Evolutionary conservation across 2,329 filamentous ascomycete species (phyloP).

Genomic region (Fusarium avenaceum): DNA sequence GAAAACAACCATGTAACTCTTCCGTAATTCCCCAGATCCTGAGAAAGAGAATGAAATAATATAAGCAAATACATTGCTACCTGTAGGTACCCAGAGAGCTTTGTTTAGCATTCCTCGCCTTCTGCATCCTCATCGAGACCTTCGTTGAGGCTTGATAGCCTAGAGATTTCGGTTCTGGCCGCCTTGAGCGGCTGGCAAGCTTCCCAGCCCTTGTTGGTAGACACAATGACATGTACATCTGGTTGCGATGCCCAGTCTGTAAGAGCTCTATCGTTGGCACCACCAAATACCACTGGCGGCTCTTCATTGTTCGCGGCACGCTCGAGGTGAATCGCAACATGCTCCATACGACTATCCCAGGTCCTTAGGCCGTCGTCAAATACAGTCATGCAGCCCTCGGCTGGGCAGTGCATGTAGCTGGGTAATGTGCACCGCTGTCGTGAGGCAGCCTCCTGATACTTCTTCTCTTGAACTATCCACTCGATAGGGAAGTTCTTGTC

Average conservation of each 20-base stretch:
- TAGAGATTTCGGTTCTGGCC: conserved; percentile 28
- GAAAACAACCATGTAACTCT: neutral
- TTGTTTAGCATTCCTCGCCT: conserved; percentile 45
- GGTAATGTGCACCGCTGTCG: conserved; percentile 74
- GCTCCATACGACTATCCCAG: conserved; percentile 90
- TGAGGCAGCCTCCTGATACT: conserved; percentile 71
- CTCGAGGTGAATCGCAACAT: conserved; percentile 85
- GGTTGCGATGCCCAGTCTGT: conserved; percentile 57
- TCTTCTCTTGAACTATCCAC: conserved; percentile 68
- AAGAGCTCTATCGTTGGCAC: conserved; percentile 55
- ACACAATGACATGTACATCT: conserved; percentile 56
- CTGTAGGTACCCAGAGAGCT: neutral
- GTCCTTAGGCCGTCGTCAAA: conserved; percentile 73
- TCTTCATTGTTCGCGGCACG: conserved; percentile 50
- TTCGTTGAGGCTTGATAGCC: conserved; percentile 12
- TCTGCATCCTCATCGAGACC: conserved; percentile 49
- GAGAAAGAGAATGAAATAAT: neutral
- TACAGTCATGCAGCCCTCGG: conserved; percentile 66
- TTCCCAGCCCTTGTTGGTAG: conserved; percentile 51
- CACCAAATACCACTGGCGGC: conserved; percentile 56
- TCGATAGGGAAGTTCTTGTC: conserved; percentile 54
- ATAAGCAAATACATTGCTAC: neutral
- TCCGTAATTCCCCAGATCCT: neutral
- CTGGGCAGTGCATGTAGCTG: conserved; percentile 70
- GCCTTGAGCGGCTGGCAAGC: conserved; percentile 52